Conservation (phyloP, 2,329 filamentous ascomycete genomes). For the Cordyceps fumosorosea region DNA sequence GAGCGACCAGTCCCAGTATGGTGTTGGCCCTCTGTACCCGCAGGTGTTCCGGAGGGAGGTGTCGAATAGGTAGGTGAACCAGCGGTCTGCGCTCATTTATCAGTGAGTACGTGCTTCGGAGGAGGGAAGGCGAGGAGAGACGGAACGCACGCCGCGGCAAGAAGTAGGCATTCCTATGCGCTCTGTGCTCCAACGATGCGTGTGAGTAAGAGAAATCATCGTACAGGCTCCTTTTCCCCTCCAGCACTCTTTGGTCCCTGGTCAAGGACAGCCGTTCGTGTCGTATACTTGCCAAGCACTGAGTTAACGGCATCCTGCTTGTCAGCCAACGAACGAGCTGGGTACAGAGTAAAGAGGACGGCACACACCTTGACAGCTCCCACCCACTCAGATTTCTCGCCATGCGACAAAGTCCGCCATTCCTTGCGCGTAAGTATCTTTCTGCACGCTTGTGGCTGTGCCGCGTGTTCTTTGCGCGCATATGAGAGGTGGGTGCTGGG, state of each 20-base stretch:
- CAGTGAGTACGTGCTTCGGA: not conserved
- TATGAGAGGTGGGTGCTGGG: too few relatives aligned
- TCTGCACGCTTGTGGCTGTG: not conserved
- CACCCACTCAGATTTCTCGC: not conserved
- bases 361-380: conserved; percentile 5
- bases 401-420: not conserved
- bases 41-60: not conserved
- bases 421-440: not conserved
- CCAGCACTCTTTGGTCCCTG: not conserved
- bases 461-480: too few relatives aligned
- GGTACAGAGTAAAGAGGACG: not conserved
- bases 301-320: too few relatives aligned
- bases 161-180: not conserved
- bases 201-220: conserved; percentile 2
- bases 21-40: conserved; percentile 4
- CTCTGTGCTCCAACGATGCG: not conserved
- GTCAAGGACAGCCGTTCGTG: not conserved
- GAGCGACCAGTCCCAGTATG: conserved; percentile 11
- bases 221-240: not conserved
- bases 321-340: not conserved
- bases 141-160: not conserved
- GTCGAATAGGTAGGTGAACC: too few relatives aligned
- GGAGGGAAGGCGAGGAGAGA: not conserved
- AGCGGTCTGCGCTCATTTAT: too few relatives aligned
- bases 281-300: conserved; percentile 1